These are phyloP conservation scores for Yamadazyma blattariae DNA, from an alignment of 1,139 yeast species.

Conservation along the genomic window DNA sequence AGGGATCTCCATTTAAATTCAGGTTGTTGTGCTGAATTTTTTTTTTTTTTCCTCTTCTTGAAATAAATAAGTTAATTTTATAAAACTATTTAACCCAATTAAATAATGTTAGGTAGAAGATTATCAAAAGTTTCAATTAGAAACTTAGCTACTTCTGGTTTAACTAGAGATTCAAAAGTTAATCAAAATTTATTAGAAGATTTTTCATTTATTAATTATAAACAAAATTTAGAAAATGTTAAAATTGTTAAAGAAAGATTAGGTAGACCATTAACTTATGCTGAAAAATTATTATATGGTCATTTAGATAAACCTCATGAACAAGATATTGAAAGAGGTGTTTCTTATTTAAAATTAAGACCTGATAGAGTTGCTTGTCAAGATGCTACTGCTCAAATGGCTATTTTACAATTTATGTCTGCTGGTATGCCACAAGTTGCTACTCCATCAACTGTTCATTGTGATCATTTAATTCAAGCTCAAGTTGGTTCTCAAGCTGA, in stretches of 20 bases:
- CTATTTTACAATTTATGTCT: constrained; percentile 96
- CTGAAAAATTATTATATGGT: constrained; percentile 94
- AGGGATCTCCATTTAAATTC: neutral
- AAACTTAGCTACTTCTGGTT: constrained; percentile 71
- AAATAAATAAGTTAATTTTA: constrained; percentile 3
- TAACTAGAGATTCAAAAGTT: constrained; percentile 90
- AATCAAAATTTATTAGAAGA: constrained; percentile 88
- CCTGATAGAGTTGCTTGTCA: constrained; percentile 99
- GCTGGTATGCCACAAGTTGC: constrained; percentile 94
- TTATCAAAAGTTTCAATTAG: constrained; percentile 42
- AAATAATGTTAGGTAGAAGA: constrained; percentile 38
- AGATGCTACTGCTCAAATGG: constrained; percentile 99
- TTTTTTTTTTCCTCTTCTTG: neutral
- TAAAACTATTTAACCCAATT: constrained; percentile 2
- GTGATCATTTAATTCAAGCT: constrained; percentile 99
- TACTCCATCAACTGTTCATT: constrained; percentile 96
- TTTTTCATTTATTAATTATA: constrained; percentile 76
- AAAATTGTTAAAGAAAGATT: constrained; percentile 84
- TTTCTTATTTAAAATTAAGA: constrained; percentile 91
- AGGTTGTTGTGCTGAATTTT: constrained; percentile 4
- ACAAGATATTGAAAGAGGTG: constrained; percentile 95
- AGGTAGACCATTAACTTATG: constrained; percentile 92
- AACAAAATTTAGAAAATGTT: constrained; percentile 77
- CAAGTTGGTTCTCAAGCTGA: constrained; percentile 92
- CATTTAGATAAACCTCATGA: constrained; percentile 95